Conservation (phyloP, 148 eudicot species). For the Rhododendron henanense region DNA sequence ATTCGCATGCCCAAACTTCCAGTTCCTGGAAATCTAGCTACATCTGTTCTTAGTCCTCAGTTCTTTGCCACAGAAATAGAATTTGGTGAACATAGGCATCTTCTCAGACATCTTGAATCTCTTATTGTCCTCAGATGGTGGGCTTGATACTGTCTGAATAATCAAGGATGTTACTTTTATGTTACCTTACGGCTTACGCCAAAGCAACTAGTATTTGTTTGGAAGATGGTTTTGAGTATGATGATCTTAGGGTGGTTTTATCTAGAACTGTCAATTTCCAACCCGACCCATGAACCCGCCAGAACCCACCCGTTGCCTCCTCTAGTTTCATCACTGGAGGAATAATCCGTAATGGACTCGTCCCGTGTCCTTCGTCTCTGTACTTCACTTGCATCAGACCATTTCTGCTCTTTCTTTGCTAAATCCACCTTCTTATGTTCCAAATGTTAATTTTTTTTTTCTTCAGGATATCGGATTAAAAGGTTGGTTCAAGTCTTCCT, state of each 20-base stretch:
- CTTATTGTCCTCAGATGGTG: not conserved
- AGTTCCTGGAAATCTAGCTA: not conserved
- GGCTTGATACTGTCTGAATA: not conserved
- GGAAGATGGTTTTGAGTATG: not conserved
- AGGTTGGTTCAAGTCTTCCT: conserved; percentile 30
- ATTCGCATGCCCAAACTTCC: not conserved
- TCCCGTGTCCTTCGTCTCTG: not conserved
- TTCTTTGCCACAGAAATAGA: no score
- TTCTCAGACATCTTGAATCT: not conserved
- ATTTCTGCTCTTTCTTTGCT: not conserved
- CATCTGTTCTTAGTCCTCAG: not conserved
- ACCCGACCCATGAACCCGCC: no score
- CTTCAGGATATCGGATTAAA: conserved; percentile 23
- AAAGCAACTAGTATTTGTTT: not conserved
- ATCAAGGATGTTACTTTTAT: not conserved
- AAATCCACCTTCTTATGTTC: not conserved
- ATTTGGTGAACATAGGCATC: no score
- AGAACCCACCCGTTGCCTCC: no score
- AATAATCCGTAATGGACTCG: not conserved
- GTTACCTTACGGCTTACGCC: not conserved
- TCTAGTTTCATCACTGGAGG: not conserved
- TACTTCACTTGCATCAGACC: not conserved
- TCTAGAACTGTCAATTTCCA: no score
- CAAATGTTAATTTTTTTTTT: not conserved
- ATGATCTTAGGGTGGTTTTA: not conserved